Conservation (phyloP, 148 eudicot genomes). For the Rhododendron griersonianum region DNA sequence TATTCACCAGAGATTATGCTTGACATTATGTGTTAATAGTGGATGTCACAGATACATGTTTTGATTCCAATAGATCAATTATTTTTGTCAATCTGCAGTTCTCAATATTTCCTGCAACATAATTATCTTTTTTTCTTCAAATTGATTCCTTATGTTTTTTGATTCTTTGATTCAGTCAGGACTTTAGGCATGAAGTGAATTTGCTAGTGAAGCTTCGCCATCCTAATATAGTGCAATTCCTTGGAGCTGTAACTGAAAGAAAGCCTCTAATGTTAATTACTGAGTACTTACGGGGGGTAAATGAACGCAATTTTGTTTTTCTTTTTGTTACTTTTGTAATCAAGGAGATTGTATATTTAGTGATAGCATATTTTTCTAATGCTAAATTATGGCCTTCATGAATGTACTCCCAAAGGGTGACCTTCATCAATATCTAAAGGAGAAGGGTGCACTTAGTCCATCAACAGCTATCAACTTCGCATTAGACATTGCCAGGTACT, state of each 20-base stretch:
- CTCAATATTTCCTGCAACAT: neutral
- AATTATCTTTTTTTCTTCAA: neutral
- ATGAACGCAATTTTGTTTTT: neutral
- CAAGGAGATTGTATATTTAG: neutral
- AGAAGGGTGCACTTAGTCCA: slow-evolving; percentile 83
- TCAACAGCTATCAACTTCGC: slow-evolving; percentile 83
- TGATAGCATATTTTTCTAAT: neutral
- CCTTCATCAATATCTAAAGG: slow-evolving; percentile 88
- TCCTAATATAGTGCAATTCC: slow-evolving; percentile 96
- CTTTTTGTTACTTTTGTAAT: neutral
- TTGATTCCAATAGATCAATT: neutral
- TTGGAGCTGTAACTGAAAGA: slow-evolving; percentile 97
- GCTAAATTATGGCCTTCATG: neutral
- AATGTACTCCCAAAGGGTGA: slow-evolving; percentile 55
- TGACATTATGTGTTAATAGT: neutral
- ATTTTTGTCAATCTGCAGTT: neutral
- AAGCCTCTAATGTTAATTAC: slow-evolving; percentile 97
- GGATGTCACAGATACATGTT: neutral
- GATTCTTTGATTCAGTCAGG: slow-evolving; percentile 58
- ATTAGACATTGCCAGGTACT: slow-evolving; percentile 91
- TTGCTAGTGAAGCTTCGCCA: slow-evolving; percentile 98
- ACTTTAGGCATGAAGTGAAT: slow-evolving; percentile 97
- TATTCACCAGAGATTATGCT: neutral
- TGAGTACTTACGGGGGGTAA: slow-evolving; percentile 91
- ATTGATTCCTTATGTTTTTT: neutral